Evolutionary conservation across 805 yeast genomes (phyloP), one percentile per base, ranked within the genome.

Genomic region (Zygosaccharomyces lentus): DNA sequence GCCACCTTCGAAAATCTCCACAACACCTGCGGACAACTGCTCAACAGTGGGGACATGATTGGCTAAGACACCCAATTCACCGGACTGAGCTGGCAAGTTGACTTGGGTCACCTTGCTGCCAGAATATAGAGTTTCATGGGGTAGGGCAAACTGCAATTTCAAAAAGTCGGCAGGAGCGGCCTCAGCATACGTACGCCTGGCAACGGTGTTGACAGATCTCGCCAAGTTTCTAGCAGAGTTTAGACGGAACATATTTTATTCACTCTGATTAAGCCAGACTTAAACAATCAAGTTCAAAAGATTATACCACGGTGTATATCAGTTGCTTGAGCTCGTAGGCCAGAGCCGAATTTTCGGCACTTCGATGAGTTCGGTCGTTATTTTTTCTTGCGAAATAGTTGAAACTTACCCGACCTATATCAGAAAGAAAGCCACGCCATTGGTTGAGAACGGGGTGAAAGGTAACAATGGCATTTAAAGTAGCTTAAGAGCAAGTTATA

Each of bases 41-140:
- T 93, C 98, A 55, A 91, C 88, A 62, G 86, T 81, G 62, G 99
- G 98, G 64, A 93, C 96, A 81, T 93, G 99, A 76, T 87, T 84
- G 61, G 98, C 96, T 66, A 93, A 76, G 56, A 93, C 80, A 87
- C 99, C 99, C 72, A 91, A 80, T 67, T 87, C 95, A 69, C 99
- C 99, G 57, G 93, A 82, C 63, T 84, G 77, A 54, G 96, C 95
- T 65, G 99, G 99, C 58, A 93, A 77, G 75, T 93, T 93, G 59
- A 93, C 98, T 77, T 93, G 88, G 64, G 68, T 64, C 36, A 73
- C 76, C 34, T 54, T 50, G 43, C 59, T 66, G 45, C 78, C 78
- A 43, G 79, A 61, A 67, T 73, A 81, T 62, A 81, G 68, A 48
- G 84, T 66, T 71, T 84, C 81, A 69, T 87, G 89, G 56, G 99